These are phyloP conservation scores for Vitis riparia DNA, from an alignment of 164 flowering plant genomes.

Conservation along the genomic window DNA sequence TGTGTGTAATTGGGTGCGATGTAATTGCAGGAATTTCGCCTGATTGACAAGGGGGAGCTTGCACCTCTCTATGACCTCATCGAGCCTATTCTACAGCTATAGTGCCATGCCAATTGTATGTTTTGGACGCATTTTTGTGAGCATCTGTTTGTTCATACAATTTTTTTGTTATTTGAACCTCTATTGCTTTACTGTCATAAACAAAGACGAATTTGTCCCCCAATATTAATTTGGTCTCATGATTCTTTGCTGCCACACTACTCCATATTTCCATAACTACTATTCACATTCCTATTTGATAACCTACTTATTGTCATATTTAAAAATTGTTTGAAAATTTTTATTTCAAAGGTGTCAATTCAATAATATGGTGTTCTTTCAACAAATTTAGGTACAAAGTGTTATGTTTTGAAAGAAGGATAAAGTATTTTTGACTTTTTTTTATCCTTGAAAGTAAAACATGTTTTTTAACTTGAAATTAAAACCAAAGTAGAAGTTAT, in stretches of 20 bases:
- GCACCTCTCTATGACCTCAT: conserved; percentile 68
- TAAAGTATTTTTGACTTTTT: too few relatives aligned
- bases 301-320: too few relatives aligned
- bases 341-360: too few relatives aligned
- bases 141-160: neutral
- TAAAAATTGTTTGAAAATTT: too few relatives aligned
- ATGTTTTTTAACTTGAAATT: too few relatives aligned
- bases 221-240: neutral
- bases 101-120: neutral
- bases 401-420: too few relatives aligned
- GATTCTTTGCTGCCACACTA: too few relatives aligned
- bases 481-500: too few relatives aligned
- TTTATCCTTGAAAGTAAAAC: too few relatives aligned
- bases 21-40: conserved; percentile 61
- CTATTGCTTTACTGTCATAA: neutral
- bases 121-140: conserved; percentile 3
- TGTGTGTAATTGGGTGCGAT: neutral
- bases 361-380: too few relatives aligned
- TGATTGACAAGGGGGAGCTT: conserved; percentile 72
- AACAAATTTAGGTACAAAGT: too few relatives aligned
- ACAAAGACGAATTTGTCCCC: neutral
- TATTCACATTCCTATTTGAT: too few relatives aligned
- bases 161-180: neutral
- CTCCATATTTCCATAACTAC: neutral
- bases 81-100: conserved; percentile 52